A percentile compares a stretch with the other conserved stretches of the same genome.
These are phyloP conservation scores for Trichophyton schoenleinii DNA, from an alignment of 2,329 filamentous ascomycete species.

Conservation along the genomic window DNA sequence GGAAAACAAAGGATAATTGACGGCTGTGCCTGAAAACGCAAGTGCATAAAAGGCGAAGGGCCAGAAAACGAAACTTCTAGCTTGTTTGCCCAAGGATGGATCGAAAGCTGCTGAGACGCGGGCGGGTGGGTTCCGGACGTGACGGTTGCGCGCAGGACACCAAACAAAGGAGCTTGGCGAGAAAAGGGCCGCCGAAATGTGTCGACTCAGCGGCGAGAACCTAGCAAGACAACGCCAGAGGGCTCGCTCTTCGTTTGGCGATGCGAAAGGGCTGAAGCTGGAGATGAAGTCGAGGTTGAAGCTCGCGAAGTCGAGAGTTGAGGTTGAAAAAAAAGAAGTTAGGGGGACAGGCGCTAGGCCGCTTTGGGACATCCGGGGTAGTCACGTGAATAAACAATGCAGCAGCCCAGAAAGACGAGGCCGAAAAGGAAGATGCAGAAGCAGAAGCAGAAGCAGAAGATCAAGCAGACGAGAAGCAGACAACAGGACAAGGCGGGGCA, in stretches of 20 bases:
- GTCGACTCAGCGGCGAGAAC: background rate
- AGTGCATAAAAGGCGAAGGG: background rate
- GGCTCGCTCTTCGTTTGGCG: background rate
- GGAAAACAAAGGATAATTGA: background rate
- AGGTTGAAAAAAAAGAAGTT: conserved; percentile 5
- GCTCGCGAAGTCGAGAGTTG: background rate
- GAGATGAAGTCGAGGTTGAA: conserved; percentile 6
- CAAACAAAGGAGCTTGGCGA: conserved; percentile 5
- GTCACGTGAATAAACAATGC: background rate
- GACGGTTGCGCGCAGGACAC: background rate
- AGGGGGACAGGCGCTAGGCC: background rate
- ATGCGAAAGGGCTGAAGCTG: conserved; percentile 10
- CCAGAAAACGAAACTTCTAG: background rate
- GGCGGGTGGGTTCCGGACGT: background rate
- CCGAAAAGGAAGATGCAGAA: background rate
- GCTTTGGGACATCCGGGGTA: conserved; percentile 1
- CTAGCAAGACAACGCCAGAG: conserved; percentile 7
- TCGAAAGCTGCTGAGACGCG: conserved; percentile 1
- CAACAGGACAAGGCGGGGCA: background rate
- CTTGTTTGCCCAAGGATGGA: background rate
- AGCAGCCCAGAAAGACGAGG: background rate
- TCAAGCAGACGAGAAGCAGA: background rate
- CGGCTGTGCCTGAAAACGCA: background rate
- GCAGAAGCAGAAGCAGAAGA: background rate
- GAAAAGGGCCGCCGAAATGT: background rate